Conservation (phyloP, 176 grass and related monocot genomes). For the Thalia dealbata region DNA sequence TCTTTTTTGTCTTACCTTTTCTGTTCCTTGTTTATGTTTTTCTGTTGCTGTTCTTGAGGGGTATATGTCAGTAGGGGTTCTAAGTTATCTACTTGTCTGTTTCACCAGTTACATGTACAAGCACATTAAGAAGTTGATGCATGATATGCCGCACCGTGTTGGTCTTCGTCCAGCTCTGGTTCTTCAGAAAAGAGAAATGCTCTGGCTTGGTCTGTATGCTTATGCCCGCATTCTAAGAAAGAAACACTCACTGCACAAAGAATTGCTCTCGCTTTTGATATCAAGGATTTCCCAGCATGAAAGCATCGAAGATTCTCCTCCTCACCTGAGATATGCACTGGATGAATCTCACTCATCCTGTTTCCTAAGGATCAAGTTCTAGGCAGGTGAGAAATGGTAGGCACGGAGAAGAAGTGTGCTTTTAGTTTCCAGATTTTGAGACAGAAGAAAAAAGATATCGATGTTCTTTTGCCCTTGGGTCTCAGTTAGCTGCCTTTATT, state of each 20-base stretch:
- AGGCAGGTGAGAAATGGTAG: slow-evolving; percentile 3
- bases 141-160: slow-evolving; percentile 27
- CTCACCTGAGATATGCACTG: slow-evolving; percentile 49
- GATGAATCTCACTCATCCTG: slow-evolving; percentile 69
- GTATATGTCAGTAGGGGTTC: neutral
- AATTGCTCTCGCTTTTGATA: slow-evolving; percentile 40
- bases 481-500: too few relatives aligned
- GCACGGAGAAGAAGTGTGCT: too few relatives aligned
- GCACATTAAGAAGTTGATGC: slow-evolving; percentile 36
- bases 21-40: too few relatives aligned
- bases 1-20: too few relatives aligned
- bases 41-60: too few relatives aligned
- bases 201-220: slow-evolving; percentile 66
- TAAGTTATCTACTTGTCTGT: slow-evolving; percentile 1
- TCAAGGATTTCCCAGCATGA: slow-evolving; percentile 29
- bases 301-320: slow-evolving; percentile 17
- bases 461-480: too few relatives aligned
- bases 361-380: slow-evolving; percentile 79
- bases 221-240: slow-evolving; percentile 52
- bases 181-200: slow-evolving; percentile 42
- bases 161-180: slow-evolving; percentile 33
- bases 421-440: too few relatives aligned
- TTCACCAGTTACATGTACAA: slow-evolving; percentile 67
- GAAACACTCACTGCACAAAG: slow-evolving; percentile 67
- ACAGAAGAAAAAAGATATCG: too few relatives aligned